Evolutionary conservation across 2,329 filamentous ascomycete species (phyloP), one percentile per base, ranked within the genome.

Genomic region (Colletotrichum sp.): DNA sequence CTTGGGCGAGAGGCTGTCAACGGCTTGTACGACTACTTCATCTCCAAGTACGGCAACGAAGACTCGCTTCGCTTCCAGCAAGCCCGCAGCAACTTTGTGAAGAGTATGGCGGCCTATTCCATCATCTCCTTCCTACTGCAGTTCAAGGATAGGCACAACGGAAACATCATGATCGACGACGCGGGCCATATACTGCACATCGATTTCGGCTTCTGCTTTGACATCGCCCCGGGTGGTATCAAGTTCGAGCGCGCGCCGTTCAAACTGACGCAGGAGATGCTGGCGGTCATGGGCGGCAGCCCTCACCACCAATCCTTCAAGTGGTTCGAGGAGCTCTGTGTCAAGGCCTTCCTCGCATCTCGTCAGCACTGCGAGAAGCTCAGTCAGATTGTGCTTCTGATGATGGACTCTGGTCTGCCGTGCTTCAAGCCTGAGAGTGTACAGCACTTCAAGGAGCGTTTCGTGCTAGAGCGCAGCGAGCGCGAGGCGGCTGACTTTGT

Each of bases 151-250:
- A 93, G 97, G 5, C 97, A 99, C 87, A 99, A 99, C 84, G 97
- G 97, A 77, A 99, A 99, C 88, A 99, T 99, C 88, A 99, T 99
- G 98, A 93, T 99, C 78, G 96, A 99, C 84, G 96, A 98, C 81
- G 95, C 94, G 1, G 97, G 98, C 6, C 97, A 99, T 86, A 98
- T 99, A 81, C 91, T 99, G 70, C 97, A 99, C 87, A 99, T 99
- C 80, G 97, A 99, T 84, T 99, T 99, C 82, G 97, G 97, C 12
- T 99, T 99, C 90, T 99, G 96, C 87, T 99, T 99, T 86, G 98
- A 99, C 82, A 99, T 99, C 80, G 97, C 96, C 2, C 97, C 97
- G 0, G 97, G 97, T 64, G 97, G 98, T 76, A 96, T 99, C 82
- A 96, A 96, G 80, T 99, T 99, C 83, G 97, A 99, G 88, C 94